Conservation (phyloP, 2,329 filamentous ascomycete species). For the Neofusicoccum kwambonambiense region DNA sequence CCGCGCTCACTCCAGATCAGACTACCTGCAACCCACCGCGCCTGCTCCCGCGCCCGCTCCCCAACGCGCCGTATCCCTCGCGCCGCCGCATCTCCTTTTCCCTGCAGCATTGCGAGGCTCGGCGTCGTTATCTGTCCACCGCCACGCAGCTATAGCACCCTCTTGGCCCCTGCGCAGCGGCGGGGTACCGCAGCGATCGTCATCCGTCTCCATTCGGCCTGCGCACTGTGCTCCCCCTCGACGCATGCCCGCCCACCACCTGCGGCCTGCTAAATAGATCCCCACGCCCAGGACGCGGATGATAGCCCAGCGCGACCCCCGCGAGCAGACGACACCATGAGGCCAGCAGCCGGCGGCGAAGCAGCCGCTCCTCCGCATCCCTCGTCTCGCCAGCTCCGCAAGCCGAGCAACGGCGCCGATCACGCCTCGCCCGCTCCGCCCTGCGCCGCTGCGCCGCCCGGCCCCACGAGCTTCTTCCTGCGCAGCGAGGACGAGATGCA, state of each 20-base stretch:
- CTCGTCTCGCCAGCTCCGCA: slow-evolving; percentile 32
- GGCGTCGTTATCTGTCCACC: slow-evolving; percentile 17
- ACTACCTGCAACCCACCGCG: slow-evolving; percentile 1
- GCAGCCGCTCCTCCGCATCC: slow-evolving; percentile 28
- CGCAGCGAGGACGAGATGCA: slow-evolving; percentile 54
- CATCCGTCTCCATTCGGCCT: slow-evolving; percentile 11
- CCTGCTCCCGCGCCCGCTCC: neutral
- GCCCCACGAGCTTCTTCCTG: slow-evolving; percentile 61
- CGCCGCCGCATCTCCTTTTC: slow-evolving; percentile 1
- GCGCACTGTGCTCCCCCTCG: slow-evolving; percentile 9
- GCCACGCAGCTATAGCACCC: slow-evolving; percentile 16
- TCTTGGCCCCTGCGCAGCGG: slow-evolving; percentile 16
- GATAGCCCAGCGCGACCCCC: slow-evolving; percentile 2
- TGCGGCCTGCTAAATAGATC: slow-evolving; percentile 6
- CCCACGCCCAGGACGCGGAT: neutral
- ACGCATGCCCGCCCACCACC: slow-evolving; percentile 8
- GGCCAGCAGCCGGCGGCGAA: slow-evolving; percentile 37
- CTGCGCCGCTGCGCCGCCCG: slow-evolving; percentile 30
- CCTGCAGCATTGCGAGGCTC: neutral
- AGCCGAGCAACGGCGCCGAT: slow-evolving; percentile 34
- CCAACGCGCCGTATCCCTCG: neutral
- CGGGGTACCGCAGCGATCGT: slow-evolving; percentile 18
- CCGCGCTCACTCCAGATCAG: slow-evolving; percentile 14
- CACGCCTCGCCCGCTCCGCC: neutral
- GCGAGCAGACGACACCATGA: slow-evolving; percentile 26